Evolutionary conservation across 441 rosid species (phyloP).

Genomic region (Erysimum cheiri): DNA sequence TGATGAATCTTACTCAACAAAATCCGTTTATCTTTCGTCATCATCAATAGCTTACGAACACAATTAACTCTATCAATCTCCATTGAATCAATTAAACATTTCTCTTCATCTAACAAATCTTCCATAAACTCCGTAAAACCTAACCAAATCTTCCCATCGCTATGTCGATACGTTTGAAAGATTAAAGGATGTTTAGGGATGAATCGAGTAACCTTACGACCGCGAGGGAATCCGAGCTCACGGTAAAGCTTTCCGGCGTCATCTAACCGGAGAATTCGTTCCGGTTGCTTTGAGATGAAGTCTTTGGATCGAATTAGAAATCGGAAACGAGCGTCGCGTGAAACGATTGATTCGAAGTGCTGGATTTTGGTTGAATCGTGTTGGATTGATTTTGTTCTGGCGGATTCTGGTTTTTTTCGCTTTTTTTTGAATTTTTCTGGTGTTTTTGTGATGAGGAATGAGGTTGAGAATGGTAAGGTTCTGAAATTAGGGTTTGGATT

Average conservation of each 20-base stretch:
- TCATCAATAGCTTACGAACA: conserved; percentile 75
- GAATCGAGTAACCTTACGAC: conserved; percentile 72
- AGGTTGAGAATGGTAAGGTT: conserved; percentile 61
- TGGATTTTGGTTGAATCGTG: conserved; percentile 54
- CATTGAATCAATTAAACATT: conserved; percentile 55
- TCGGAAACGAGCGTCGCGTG: conserved; percentile 67
- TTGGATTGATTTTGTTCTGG: conserved; percentile 68
- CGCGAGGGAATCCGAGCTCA: conserved; percentile 89
- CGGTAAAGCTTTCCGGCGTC: conserved; percentile 84
- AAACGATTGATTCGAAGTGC: conserved; percentile 61
- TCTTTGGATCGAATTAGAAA: conserved; percentile 65
- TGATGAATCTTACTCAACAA: conserved; percentile 77
- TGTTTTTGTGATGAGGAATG: conserved; percentile 79
- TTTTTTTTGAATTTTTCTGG: conserved; percentile 65
- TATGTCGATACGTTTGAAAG: conserved; percentile 64
- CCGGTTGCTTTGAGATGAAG: conserved; percentile 71
- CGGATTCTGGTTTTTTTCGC: conserved; percentile 62
- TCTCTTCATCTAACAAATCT: conserved; percentile 64
- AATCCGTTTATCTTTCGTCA: conserved; percentile 69
- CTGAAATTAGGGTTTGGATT: conserved; percentile 42
- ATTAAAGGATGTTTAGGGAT: conserved; percentile 67
- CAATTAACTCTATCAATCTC: conserved; percentile 66
- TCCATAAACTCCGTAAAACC: conserved; percentile 78
- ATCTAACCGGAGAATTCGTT: conserved; percentile 67
- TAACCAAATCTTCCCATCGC: conserved; percentile 73